These are phyloP conservation scores for Teratosphaeria nubilosa DNA, from an alignment of 2,329 filamentous ascomycete species.

Conservation along the genomic window DNA sequence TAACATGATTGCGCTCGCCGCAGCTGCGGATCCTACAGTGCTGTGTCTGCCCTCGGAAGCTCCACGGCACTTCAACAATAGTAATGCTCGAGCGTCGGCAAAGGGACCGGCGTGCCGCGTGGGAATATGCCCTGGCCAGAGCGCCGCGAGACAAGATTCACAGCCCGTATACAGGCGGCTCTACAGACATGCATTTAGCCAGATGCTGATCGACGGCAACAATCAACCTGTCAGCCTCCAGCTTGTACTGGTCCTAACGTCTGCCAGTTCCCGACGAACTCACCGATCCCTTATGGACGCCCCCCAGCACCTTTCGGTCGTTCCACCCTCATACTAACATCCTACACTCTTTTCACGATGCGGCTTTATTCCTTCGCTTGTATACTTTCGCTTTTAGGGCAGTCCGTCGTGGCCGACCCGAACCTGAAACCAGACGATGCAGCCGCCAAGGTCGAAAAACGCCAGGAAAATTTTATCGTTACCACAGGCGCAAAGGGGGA, in stretches of 20 bases:
- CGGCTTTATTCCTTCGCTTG: not conserved
- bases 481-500: conserved; percentile 11
- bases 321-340: not conserved
- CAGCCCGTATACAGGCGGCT: not conserved
- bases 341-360: not conserved
- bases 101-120: not conserved
- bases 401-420: not conserved
- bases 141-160: not conserved
- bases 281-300: not conserved
- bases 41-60: not conserved
- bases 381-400: not conserved
- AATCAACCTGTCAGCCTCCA: not conserved
- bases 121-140: not conserved
- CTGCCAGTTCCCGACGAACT: not conserved
- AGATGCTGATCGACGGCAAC: not conserved
- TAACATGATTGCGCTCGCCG: not conserved
- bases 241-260: not conserved
- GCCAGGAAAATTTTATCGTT: conserved; percentile 4
- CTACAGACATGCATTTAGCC: not conserved
- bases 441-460: conserved; percentile 5
- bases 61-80: not conserved
- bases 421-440: not conserved
- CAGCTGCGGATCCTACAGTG: not conserved
- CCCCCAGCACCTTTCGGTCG: not conserved
- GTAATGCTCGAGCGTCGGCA: not conserved